Evolutionary conservation across 306 rosid genomes (phyloP).

Genomic region (Malus domestica): DNA sequence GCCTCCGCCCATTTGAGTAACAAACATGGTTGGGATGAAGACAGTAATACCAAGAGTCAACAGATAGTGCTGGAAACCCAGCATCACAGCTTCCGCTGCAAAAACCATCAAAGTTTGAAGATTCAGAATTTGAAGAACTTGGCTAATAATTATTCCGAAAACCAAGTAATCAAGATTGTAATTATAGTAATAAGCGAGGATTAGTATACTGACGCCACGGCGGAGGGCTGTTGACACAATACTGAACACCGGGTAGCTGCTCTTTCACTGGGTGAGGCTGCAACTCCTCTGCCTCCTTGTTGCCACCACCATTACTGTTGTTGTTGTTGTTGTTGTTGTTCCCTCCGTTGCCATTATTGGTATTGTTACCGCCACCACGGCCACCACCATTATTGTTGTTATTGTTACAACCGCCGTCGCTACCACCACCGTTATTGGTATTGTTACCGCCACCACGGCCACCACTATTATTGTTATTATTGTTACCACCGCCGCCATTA

Average conservation of each 20-base stretch:
- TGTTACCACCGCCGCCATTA: neutral
- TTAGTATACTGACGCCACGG: slow-evolving; percentile 54
- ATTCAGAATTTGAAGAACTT: neutral
- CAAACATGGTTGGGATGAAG: slow-evolving; percentile 60
- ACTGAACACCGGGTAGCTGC: slow-evolving; percentile 66
- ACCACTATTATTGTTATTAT: neutral
- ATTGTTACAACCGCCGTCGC: too few relatives aligned
- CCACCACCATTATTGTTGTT: neutral
- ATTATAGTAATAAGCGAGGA: neutral
- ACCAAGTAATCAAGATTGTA: neutral
- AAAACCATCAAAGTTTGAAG: neutral
- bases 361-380: neutral
- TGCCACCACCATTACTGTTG: neutral
- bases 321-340: neutral
- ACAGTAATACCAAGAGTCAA: slow-evolving; percentile 64
- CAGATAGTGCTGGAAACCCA: slow-evolving; percentile 90
- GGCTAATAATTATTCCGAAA: neutral
- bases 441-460: neutral
- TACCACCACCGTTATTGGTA: neutral
- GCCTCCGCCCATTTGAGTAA: slow-evolving; percentile 87
- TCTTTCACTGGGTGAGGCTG: slow-evolving; percentile 49
- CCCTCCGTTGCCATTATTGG: neutral
- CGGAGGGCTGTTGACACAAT: slow-evolving; percentile 76
- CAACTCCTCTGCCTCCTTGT: slow-evolving; percentile 28
- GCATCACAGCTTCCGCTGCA: slow-evolving; percentile 57